These are phyloP conservation scores for Phaeosphaeriaceae sp. DNA, from an alignment of 2,329 filamentous ascomycete species.

Conservation along the genomic window DNA sequence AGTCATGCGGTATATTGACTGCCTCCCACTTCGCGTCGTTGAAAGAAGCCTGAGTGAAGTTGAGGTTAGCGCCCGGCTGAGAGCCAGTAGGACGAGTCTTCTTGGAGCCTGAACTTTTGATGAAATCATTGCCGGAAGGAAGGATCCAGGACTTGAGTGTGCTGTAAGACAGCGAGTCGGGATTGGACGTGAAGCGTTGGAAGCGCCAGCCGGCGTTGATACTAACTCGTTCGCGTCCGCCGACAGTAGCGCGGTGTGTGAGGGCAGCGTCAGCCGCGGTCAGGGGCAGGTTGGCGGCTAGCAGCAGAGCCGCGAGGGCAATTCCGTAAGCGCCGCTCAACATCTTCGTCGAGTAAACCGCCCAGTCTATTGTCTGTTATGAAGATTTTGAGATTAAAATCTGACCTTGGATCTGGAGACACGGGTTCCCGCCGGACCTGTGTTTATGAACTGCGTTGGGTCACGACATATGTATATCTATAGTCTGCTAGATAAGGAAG, in stretches of 20 bases:
- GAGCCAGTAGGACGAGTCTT: background rate
- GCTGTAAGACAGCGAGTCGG: constrained; percentile 45
- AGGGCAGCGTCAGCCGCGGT: background rate
- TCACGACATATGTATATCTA: background rate
- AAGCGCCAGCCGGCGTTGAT: constrained; percentile 49
- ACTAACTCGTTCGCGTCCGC: constrained; percentile 30
- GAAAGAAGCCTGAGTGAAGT: constrained; percentile 33
- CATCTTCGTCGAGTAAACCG: background rate
- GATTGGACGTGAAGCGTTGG: constrained; percentile 39
- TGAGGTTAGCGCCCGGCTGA: constrained; percentile 4
- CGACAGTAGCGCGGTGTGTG: constrained; percentile 1
- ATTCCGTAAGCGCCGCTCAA: constrained; percentile 3
- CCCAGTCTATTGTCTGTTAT: background rate
- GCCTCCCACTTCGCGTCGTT: constrained; percentile 51
- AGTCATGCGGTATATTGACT: constrained; percentile 56
- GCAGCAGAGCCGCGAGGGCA: constrained; percentile 2
- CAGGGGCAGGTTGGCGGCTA: constrained; percentile 1
- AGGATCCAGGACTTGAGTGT: constrained; percentile 50
- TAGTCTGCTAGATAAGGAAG: background rate
- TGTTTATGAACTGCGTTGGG: background rate
- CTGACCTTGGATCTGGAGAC: background rate
- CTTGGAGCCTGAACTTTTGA: constrained; percentile 28
- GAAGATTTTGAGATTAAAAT: background rate
- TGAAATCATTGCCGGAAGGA: constrained; percentile 50
- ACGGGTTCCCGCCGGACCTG: background rate